phyloP scores from a whole-genome alignment of 768 basidiomycete species.

The Boletus eberwhitei region DNA sequence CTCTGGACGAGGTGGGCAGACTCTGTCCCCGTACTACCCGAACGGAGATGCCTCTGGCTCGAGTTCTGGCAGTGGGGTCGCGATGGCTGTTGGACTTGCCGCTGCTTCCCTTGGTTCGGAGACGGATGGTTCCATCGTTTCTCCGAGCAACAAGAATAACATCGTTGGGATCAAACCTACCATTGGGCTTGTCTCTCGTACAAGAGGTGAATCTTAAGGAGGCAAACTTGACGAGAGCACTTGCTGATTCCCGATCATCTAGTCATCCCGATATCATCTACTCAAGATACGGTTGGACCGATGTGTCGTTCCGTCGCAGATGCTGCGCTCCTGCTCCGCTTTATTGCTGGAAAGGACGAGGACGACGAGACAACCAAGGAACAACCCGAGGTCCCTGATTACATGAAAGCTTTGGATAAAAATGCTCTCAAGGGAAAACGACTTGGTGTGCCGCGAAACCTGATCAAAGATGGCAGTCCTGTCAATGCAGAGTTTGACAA shows the following conservation, averaged over 20 bases:
- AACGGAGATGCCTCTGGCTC: conserved; percentile 40
- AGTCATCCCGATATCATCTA: conserved; percentile 56
- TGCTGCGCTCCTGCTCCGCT: conserved; percentile 49
- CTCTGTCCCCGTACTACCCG: conserved; percentile 40
- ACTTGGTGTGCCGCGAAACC: conserved; percentile 50
- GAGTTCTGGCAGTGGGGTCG: conserved; percentile 43
- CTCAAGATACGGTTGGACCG: conserved; percentile 60
- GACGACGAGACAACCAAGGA: conserved; percentile 50
- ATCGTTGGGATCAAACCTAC: conserved; percentile 43
- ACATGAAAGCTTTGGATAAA: conserved; percentile 46
- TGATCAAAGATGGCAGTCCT: conserved; percentile 22
- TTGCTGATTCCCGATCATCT: background rate
- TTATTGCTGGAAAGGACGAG: conserved; percentile 52
- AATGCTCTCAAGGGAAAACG: conserved; percentile 48
- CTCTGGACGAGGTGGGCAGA: conserved; percentile 47
- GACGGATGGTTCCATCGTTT: conserved; percentile 48
- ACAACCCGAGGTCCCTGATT: conserved; percentile 57
- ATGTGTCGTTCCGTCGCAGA: conserved; percentile 54
- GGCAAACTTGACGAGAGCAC: background rate
- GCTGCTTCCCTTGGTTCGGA: conserved; percentile 45
- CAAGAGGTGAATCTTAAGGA: conserved; percentile 27
- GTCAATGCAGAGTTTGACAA: conserved; percentile 38
- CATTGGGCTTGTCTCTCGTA: conserved; percentile 38
- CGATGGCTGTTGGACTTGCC: conserved; percentile 41
- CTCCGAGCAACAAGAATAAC: conserved; percentile 40